phyloP scores from a whole-genome alignment of 2,329 filamentous ascomycete genomes.

The Penicillium glabrum region DNA sequence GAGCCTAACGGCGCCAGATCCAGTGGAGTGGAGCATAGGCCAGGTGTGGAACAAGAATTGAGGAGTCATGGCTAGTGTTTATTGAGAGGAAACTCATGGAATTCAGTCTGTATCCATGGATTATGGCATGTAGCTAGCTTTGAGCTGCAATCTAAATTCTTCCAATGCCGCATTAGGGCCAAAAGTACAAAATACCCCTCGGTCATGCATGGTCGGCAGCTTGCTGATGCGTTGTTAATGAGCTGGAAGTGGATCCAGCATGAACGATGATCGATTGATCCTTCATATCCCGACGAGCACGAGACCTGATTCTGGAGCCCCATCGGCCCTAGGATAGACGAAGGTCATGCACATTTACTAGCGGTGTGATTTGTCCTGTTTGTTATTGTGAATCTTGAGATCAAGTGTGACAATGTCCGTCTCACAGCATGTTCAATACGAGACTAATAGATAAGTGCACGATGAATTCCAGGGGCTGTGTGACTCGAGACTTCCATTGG shows the following conservation, averaged over 20 bases:
- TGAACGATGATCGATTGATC: conserved; percentile 2
- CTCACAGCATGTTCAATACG: neutral
- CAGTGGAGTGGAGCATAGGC: neutral
- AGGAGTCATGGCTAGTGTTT: neutral
- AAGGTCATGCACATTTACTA: neutral
- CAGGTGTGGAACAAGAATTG: neutral
- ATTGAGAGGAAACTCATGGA: neutral
- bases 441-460: neutral
- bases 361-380: neutral
- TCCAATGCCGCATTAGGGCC: neutral
- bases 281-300: conserved; percentile 3
- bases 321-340: neutral
- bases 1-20: conserved; percentile 3
- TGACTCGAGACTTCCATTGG: neutral
- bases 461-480: neutral
- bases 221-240: neutral
- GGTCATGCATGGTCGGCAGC: neutral
- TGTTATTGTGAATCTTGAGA: neutral
- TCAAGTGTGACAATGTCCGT: neutral
- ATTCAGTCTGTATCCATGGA: neutral
- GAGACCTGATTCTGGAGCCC: neutral
- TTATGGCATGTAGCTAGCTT: neutral
- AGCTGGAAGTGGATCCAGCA: neutral
- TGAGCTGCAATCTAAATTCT: neutral
- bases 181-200: neutral